Percentiles rank a stretch among this genome's conserved stretches.
Evolutionary conservation across 768 basidiomycete genomes (phyloP).

Genomic region (Podaxis pistillaris): DNA sequence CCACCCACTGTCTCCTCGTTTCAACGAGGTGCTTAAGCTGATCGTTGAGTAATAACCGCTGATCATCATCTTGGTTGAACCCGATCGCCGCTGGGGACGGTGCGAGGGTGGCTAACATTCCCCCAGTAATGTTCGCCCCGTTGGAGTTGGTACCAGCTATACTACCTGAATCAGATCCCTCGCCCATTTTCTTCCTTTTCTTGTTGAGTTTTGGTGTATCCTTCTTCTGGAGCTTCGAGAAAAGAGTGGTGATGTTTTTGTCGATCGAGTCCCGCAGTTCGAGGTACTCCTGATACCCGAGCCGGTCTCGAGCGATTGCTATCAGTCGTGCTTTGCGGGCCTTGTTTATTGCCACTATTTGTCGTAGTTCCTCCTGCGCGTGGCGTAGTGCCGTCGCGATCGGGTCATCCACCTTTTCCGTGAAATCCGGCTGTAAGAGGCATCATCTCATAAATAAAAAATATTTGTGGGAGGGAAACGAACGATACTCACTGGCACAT

Average conservation of each 20-base stretch:
- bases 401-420: slow-evolving; percentile 87
- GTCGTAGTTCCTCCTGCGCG: slow-evolving; percentile 78
- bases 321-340: slow-evolving; percentile 72
- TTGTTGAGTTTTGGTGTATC: slow-evolving; percentile 72
- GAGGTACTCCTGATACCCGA: slow-evolving; percentile 91
- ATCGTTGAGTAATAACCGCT: slow-evolving; percentile 60
- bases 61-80: slow-evolving; percentile 65
- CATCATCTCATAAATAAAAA: neutral
- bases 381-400: slow-evolving; percentile 88
- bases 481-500: slow-evolving; percentile 58
- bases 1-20: slow-evolving; percentile 77
- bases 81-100: slow-evolving; percentile 74
- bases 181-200: slow-evolving; percentile 65
- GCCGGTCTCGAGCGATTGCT: slow-evolving; percentile 76
- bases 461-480: neutral
- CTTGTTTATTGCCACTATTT: slow-evolving; percentile 80
- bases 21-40: slow-evolving; percentile 70
- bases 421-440: slow-evolving; percentile 63
- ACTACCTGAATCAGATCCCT: slow-evolving; percentile 22
- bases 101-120: slow-evolving; percentile 32
- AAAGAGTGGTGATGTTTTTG: slow-evolving; percentile 73
- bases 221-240: slow-evolving; percentile 81
- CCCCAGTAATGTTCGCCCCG: slow-evolving; percentile 27
- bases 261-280: slow-evolving; percentile 84
- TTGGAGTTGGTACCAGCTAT: slow-evolving; percentile 24